phyloP scores from a whole-genome alignment of 805 yeast genomes.

The Myxozyma geophila region DNA sequence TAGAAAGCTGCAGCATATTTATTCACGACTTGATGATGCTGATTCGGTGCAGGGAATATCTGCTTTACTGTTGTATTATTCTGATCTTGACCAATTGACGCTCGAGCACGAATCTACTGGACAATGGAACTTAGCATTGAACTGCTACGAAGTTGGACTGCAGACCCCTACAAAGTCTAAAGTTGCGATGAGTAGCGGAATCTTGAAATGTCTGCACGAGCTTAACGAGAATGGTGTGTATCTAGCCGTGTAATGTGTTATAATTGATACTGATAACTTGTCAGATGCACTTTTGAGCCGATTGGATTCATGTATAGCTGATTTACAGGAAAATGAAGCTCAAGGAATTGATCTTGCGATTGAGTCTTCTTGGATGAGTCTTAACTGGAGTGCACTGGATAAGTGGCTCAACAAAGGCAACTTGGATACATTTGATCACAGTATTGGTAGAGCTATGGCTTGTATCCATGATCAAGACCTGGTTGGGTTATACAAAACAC shows the following conservation, averaged over 20 bases:
- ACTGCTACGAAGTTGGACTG: slow-evolving; percentile 69
- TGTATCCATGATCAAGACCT: slow-evolving; percentile 49
- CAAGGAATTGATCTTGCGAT: slow-evolving; percentile 73
- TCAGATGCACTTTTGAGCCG: slow-evolving; percentile 52
- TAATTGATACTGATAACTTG: background rate
- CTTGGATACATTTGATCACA: slow-evolving; percentile 56
- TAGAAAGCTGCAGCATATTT: slow-evolving; percentile 66
- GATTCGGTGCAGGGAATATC: slow-evolving; percentile 89
- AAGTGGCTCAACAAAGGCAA: slow-evolving; percentile 66
- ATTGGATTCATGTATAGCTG: slow-evolving; percentile 47
- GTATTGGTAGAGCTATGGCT: slow-evolving; percentile 66
- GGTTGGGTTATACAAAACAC: slow-evolving; percentile 47
- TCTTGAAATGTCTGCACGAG: slow-evolving; percentile 71
- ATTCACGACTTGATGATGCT: slow-evolving; percentile 83
- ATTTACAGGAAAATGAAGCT: slow-evolving; percentile 45
- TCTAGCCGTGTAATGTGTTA: background rate
- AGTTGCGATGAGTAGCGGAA: slow-evolving; percentile 52
- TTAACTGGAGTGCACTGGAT: slow-evolving; percentile 55
- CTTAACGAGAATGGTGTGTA: slow-evolving; percentile 72
- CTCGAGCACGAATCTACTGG: slow-evolving; percentile 81
- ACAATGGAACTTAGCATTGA: slow-evolving; percentile 85
- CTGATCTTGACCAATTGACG: slow-evolving; percentile 73
- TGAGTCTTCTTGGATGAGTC: slow-evolving; percentile 72
- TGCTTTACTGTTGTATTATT: slow-evolving; percentile 65
- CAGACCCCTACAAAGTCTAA: slow-evolving; percentile 37